Evolutionary conservation across 2,329 filamentous ascomycete genomes (phyloP).

Genomic region (Colletotrichum sojae): DNA sequence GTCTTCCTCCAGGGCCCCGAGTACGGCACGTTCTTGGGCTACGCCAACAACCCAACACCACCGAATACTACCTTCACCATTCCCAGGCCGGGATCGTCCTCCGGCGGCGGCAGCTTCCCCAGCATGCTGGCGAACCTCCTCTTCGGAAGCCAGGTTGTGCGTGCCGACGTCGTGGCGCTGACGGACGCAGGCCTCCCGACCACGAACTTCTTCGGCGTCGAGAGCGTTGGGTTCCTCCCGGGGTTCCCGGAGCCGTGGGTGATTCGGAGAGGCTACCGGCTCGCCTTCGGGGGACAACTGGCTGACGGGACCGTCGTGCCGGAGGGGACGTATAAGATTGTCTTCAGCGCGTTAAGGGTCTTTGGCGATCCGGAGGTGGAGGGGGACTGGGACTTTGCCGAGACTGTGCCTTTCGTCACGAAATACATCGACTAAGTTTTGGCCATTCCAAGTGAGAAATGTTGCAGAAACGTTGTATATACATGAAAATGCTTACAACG

Average conservation of each 20-base stretch:
- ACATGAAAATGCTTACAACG: no score
- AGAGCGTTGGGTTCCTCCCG: constrained; percentile 42
- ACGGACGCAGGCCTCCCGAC: constrained; percentile 17
- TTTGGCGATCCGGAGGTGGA: constrained; percentile 44
- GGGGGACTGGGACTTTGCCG: constrained; percentile 19
- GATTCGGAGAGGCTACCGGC: constrained; percentile 6
- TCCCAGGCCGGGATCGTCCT: constrained; percentile 34
- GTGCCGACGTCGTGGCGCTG: constrained; percentile 43
- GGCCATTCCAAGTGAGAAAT: no score
- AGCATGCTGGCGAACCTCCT: constrained; percentile 11
- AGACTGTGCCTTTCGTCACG: constrained; percentile 15
- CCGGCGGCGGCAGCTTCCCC: background rate
- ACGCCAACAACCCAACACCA: constrained; percentile 23
- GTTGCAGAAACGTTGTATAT: no score
- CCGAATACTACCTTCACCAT: constrained; percentile 45
- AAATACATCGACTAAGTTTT: background rate
- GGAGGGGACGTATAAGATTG: constrained; percentile 45
- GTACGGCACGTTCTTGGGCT: constrained; percentile 35
- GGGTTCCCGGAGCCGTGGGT: constrained; percentile 38
- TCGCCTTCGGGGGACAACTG: constrained; percentile 42
- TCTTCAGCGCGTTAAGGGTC: constrained; percentile 43
- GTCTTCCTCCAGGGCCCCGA: constrained; percentile 17
- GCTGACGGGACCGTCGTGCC: constrained; percentile 44
- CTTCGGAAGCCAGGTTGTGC: constrained; percentile 40
- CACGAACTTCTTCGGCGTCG: constrained; percentile 39